Conservation (phyloP, 148 eudicot species). For the Gaultheria prostrata region DNA sequence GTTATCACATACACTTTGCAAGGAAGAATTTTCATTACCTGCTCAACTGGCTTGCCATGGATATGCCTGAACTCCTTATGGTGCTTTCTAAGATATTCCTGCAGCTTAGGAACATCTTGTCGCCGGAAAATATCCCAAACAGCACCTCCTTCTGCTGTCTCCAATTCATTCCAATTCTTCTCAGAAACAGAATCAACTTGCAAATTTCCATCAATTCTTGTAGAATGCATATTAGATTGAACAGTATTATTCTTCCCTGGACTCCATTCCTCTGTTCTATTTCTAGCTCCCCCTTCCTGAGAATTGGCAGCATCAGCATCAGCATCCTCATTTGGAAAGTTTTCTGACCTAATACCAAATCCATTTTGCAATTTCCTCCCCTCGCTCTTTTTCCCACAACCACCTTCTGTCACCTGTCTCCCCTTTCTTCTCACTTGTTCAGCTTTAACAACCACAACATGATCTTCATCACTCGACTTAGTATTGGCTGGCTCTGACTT, state of each 20-base stretch:
- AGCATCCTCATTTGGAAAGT: background rate
- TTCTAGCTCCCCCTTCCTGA: background rate
- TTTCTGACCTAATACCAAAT: background rate
- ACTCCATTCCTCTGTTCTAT: background rate
- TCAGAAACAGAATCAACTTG: background rate
- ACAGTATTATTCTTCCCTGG: background rate
- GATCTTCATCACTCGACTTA: background rate
- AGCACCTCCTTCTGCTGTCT: background rate
- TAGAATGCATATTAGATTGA: background rate
- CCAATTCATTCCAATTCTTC: background rate
- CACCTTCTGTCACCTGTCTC: background rate
- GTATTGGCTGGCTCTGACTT: background rate
- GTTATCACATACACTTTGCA: background rate
- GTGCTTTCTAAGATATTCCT: too few species aligned
- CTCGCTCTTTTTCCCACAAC: background rate
- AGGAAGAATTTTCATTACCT: background rate
- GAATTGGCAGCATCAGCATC: background rate
- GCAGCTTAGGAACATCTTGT: too few species aligned
- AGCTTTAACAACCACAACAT: background rate
- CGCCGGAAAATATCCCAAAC: too few species aligned
- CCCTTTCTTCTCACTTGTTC: background rate
- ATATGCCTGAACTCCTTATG: background rate
- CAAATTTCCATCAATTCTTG: background rate
- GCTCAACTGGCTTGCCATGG: background rate
- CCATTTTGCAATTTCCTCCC: background rate